Evolutionary conservation across 352 stramenopile species (phyloP), one percentile per base, ranked within the genome.

Genomic region (Pythium diclinum): DNA sequence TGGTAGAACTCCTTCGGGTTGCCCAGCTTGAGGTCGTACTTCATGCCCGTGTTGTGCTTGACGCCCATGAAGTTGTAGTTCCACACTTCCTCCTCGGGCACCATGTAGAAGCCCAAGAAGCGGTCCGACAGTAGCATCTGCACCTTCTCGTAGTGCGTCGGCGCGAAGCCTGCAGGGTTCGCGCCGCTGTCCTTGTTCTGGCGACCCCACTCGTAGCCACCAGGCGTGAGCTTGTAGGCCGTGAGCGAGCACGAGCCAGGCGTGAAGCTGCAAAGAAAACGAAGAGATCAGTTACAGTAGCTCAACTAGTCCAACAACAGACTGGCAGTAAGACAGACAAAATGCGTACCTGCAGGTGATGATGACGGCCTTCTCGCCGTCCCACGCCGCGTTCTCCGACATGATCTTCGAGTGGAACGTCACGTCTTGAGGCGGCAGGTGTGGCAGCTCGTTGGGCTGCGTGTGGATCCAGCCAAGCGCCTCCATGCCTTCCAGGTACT

Each of bases 21-120:
- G 68, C 97, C 97, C 38, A 99, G 87, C 69, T 97, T 98, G 38
- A 99, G 77, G 67, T 90, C 81, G 73, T 99, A 99, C 68, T 99
- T 96, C 97, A 99, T 99, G 40, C 85, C 89, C 21, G 85, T 88
- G 56, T 93, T 98, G 85, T 99, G 97, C 73, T 99, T 99, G 47
- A 99, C 96, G 59, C 97, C 97, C 87, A 99, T 98, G 71, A 99
- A 99, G 73, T 99, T 99, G 83, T 99, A 99, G 79, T 99, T 99
- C 98, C 97, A 99, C 56, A 98, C 80, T 21, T 98, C 94, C 63
- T 98, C 95, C 53, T 98, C 94, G 8, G 98, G 97, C 53, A 99
- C 96, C 94, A 99, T 98, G 80, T 99, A 99, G 77, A 99, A 99
- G 14, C 98, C 98, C 63, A 99, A 85, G 89, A 99, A 99, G 13